Base-by-base conservation (phyloP, 192 early-diverging fungal genomes). In the Endogone sp. region DNA sequence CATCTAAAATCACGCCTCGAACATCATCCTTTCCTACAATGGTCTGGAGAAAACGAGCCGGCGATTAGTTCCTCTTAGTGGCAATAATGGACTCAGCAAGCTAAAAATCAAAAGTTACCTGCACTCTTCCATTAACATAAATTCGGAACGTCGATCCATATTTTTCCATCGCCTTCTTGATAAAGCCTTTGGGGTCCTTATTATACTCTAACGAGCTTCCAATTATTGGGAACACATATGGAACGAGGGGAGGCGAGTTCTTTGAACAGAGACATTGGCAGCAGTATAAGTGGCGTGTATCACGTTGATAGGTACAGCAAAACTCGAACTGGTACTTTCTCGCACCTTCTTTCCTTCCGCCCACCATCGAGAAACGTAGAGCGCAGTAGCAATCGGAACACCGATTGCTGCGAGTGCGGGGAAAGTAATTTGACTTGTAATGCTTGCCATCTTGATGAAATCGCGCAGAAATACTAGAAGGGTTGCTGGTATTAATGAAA, bases 61-160 rank as follows among this genome's bases (percentile, higher is more conserved):
- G 6, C 0, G 1, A 49, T 0, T 49, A 11, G 37, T 0, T 49
- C 16, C 16, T 16, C 0, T 49, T 16, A 49, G 37, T 16, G 37
- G 16, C 37, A 1, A 11, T 0, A 49, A 49, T 49, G 1, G 37
- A 16, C 16, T 11, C 16, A 11, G 1, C 0, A 6, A 49, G 9
- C 0, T 49, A 6, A 0, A 49, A 6, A 49, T 6, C 37, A 1
- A 49, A 6, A 16, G 9, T 49, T 1, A 49, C 37, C 1, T 60
- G 59, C 0, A 26, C 1, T 28, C 27, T 6, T 29, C 69, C 69
- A 3, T 56, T 29, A 13, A 71, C 2, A 32, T 64, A 54, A n/a
- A 76, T 60, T 2, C 62, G 57, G 54, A 71, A 70, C 3, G 60
- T 30, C 11, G 65, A 60, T 1, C 74, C 74, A 65, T 68, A 71